phyloP scores from a whole-genome alignment of 2,329 filamentous ascomycete genomes.

The Curvularia sp. region DNA sequence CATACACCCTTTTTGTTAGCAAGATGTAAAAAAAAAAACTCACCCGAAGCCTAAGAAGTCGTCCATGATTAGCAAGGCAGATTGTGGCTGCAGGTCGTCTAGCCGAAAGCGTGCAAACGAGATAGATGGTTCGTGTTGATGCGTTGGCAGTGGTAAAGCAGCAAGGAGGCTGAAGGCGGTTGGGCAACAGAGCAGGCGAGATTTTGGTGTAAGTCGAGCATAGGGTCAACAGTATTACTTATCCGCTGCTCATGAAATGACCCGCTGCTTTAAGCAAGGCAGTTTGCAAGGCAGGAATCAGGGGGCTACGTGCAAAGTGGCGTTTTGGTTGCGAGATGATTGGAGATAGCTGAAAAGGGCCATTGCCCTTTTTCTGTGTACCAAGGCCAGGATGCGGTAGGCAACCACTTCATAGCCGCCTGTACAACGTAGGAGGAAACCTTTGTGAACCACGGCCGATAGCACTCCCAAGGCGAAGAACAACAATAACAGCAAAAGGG shows the following conservation, averaged over 20 bases:
- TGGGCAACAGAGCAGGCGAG: neutral
- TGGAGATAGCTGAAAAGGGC: constrained; percentile 1
- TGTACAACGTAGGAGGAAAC: neutral
- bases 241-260: neutral
- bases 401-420: neutral
- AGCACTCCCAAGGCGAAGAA: neutral
- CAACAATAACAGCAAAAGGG: neutral
- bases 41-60: neutral
- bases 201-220: neutral
- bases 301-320: neutral
- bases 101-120: neutral
- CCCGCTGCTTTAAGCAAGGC: neutral
- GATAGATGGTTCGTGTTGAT: neutral
- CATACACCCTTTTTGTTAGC: constrained; percentile 13
- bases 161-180: neutral
- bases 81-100: neutral
- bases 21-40: constrained; percentile 11
- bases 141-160: constrained; percentile 8
- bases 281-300: neutral
- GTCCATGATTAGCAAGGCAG: constrained; percentile 10
- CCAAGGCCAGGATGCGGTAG: neutral
- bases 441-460: neutral
- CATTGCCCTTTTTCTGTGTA: constrained; percentile 8
- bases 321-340: neutral
- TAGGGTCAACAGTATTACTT: constrained; percentile 1